phyloP scores from a whole-genome alignment of 345 rosid genomes.

The Salix suchowensis region DNA sequence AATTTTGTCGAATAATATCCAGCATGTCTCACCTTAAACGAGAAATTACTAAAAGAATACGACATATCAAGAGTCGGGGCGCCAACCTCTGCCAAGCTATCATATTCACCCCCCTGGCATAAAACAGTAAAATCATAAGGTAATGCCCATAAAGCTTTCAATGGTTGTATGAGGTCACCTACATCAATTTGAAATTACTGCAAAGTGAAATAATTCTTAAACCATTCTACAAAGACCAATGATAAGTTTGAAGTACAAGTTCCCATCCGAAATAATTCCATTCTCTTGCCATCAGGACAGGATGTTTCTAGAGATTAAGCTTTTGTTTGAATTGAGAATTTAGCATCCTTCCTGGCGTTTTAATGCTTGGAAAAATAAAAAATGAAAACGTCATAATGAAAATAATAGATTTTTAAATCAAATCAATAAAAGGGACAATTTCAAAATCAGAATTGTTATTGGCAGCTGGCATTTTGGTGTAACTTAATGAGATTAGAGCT shows the following conservation, averaged over 20 bases:
- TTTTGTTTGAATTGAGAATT: not conserved
- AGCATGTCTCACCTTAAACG: constrained; percentile 64
- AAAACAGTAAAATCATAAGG: not conserved
- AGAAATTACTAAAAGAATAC: constrained; percentile 93
- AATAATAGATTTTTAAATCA: not conserved
- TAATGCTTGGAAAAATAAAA: not conserved
- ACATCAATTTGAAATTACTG: not conserved
- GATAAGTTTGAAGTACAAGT: not conserved
- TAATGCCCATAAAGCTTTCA: not conserved
- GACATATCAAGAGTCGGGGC: constrained; percentile 62
- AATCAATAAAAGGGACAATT: not conserved
- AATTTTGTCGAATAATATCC: not conserved
- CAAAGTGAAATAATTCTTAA: not conserved
- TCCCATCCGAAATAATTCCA: not conserved
- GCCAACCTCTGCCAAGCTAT: constrained; percentile 70
- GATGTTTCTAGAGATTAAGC: too few species aligned
- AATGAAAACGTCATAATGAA: too few species aligned
- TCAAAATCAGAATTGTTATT: not conserved
- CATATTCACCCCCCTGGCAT: constrained; percentile 74
- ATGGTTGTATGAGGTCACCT: not conserved
- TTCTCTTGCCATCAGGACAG: not conserved
- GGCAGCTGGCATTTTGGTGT: not conserved
- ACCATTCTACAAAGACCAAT: not conserved
- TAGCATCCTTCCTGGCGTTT: not conserved
- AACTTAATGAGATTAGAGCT: not conserved